Conservation (phyloP, 192 early-diverging fungal species). For the Coemansia sp. region DNA sequence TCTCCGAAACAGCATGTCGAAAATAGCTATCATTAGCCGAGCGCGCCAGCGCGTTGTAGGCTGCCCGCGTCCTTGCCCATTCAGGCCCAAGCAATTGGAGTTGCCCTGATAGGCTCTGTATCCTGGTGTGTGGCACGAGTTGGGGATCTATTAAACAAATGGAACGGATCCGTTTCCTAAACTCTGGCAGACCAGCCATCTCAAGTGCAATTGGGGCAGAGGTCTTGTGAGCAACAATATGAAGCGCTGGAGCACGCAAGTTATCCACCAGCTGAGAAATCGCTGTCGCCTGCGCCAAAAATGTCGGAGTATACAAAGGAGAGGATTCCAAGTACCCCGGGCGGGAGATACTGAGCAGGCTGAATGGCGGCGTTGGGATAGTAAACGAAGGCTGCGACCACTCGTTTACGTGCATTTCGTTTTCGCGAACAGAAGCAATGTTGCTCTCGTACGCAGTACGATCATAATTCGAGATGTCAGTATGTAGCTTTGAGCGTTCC, state of each 20-base stretch:
- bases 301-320: constrained; percentile 22
- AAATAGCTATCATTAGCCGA: constrained; percentile 36
- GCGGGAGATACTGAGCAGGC: constrained; percentile 48
- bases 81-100: constrained; percentile 39
- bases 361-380: constrained; percentile 32
- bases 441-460: background rate
- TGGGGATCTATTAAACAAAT: constrained; percentile 41
- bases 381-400: constrained; percentile 16
- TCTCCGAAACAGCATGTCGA: constrained; percentile 33
- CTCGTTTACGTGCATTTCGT: background rate
- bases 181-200: constrained; percentile 45
- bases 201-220: constrained; percentile 52
- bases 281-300: constrained; percentile 41
- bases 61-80: constrained; percentile 49
- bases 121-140: constrained; percentile 18
- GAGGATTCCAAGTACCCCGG: constrained; percentile 51
- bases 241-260: constrained; percentile 38
- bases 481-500: constrained; percentile 5
- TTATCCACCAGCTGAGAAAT: constrained; percentile 43
- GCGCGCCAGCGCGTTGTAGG: constrained; percentile 52
- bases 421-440: background rate
- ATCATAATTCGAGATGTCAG: background rate
- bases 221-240: constrained; percentile 41
- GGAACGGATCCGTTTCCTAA: constrained; percentile 42
- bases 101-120: constrained; percentile 20